Conservation (phyloP, 441 rosid species). For the Adansonia grandidieri region DNA sequence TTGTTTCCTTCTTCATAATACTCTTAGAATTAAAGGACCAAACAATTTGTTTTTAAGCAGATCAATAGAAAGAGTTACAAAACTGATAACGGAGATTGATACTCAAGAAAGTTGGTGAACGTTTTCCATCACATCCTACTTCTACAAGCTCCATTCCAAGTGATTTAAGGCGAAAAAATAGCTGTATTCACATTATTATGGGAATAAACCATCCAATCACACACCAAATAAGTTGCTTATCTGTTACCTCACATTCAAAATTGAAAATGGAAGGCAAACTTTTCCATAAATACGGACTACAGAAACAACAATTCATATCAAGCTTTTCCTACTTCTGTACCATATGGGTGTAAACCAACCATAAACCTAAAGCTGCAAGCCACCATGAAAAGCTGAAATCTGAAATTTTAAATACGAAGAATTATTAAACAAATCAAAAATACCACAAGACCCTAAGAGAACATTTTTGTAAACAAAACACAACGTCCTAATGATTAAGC, state of each 20-base stretch:
- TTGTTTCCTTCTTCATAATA: background rate
- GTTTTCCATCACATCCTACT: constrained; percentile 2
- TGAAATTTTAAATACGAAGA: background rate
- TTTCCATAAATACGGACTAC: background rate
- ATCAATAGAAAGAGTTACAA: background rate
- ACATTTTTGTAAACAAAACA: background rate
- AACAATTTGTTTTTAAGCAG: background rate
- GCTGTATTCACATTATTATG: background rate
- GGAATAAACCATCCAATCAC: background rate
- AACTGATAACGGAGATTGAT: background rate
- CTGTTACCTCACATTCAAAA: background rate
- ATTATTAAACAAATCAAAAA: background rate
- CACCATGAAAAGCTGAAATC: background rate
- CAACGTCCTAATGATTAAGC: too few relatives aligned
- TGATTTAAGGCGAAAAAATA: background rate
- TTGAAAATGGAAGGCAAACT: background rate
- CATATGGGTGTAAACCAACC: background rate
- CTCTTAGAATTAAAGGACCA: background rate
- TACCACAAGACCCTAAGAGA: background rate
- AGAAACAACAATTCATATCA: background rate
- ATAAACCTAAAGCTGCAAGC: background rate
- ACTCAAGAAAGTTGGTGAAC: background rate
- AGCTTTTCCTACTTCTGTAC: constrained; percentile 3
- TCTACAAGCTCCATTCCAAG: background rate
- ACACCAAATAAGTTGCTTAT: background rate